Evolutionary conservation across 495 filamentous ascomycete genomes (phyloP).

Genomic region (Xylaria palmicola): DNA sequence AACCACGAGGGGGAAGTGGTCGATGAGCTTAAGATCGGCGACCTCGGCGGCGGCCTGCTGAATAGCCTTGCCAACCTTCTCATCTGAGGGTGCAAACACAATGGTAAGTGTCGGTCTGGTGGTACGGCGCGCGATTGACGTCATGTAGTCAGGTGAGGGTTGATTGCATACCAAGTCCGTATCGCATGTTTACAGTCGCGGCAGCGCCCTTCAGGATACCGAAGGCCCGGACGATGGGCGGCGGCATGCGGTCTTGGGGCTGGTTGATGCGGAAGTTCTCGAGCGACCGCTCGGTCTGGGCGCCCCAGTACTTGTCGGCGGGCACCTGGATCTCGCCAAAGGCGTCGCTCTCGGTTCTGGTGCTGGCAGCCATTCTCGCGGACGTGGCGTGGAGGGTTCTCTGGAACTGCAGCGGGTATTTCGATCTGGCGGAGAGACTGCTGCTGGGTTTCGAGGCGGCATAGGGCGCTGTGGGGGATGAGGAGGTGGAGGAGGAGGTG

Average conservation of each 20-base stretch:
- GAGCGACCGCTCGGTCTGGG: conserved; percentile 95
- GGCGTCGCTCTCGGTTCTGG: conserved; percentile 89
- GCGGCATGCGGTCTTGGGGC: conserved; percentile 97
- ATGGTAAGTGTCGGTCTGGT: conserved; percentile 19
- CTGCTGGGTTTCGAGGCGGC: conserved; percentile 19
- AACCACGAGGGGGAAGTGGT: conserved; percentile 98
- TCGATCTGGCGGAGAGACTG: conserved; percentile 20
- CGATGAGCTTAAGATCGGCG: conserved; percentile 86
- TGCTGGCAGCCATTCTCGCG: conserved; percentile 50
- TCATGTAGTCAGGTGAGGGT: background rate
- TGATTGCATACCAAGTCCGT: conserved; percentile 75
- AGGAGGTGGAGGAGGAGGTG: conserved; percentile 16
- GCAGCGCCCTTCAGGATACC: conserved; percentile 97
- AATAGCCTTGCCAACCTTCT: conserved; percentile 89
- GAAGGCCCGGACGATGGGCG: conserved; percentile 86
- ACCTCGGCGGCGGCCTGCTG: conserved; percentile 93
- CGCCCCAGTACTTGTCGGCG: conserved; percentile 97
- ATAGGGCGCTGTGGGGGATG: conserved; percentile 21
- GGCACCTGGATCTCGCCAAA: conserved; percentile 95
- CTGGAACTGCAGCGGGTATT: conserved; percentile 27
- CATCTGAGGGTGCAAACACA: conserved; percentile 54
- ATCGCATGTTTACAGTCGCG: conserved; percentile 93
- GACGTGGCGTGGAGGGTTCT: conserved; percentile 50
- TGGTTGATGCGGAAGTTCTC: conserved; percentile 99
- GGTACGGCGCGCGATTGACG: background rate